These are phyloP conservation scores for Alternaria burnsii DNA, from an alignment of 2,329 filamentous ascomycete genomes.

Conservation along the genomic window DNA sequence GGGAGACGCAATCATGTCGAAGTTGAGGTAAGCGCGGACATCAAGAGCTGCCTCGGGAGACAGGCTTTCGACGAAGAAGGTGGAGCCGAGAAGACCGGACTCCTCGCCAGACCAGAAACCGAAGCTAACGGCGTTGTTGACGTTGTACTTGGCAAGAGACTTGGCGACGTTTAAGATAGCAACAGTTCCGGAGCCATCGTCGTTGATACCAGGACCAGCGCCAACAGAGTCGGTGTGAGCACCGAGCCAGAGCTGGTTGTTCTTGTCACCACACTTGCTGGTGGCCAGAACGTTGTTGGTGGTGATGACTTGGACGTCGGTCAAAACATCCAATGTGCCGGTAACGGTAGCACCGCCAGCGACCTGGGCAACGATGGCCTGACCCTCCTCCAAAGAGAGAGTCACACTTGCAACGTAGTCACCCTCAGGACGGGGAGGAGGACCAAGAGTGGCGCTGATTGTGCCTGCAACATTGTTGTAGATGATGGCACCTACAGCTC, in stretches of 20 bases:
- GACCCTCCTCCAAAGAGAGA: conserved; percentile 65
- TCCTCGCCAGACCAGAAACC: conserved; percentile 53
- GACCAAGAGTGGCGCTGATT: conserved; percentile 71
- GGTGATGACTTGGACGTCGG: conserved; percentile 57
- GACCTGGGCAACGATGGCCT: conserved; percentile 61
- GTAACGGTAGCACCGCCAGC: conserved; percentile 53
- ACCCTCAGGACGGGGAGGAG: conserved; percentile 61
- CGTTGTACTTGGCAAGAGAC: conserved; percentile 47
- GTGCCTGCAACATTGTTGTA: conserved; percentile 74
- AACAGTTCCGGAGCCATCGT: conserved; percentile 51
- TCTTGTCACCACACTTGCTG: conserved; percentile 46
- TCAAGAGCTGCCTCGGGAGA: conserved; percentile 38
- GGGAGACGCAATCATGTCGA: conserved; percentile 54
- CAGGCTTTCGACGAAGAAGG: conserved; percentile 43
- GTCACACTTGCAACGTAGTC: conserved; percentile 74
- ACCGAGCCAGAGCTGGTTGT: conserved; percentile 48
- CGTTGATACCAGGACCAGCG: conserved; percentile 53
- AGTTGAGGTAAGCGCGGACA: conserved; percentile 54
- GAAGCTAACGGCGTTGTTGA: conserved; percentile 52
- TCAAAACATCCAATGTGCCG: conserved; percentile 54
- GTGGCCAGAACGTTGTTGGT: conserved; percentile 55
- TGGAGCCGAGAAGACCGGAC: conserved; percentile 47
- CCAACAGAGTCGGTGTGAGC: conserved; percentile 51
- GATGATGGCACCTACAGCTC: conserved; percentile 74
- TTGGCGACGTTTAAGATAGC: conserved; percentile 51